Base-by-base conservation (phyloP, 768 basidiomycete species). In the Calvatia gigantea region DNA sequence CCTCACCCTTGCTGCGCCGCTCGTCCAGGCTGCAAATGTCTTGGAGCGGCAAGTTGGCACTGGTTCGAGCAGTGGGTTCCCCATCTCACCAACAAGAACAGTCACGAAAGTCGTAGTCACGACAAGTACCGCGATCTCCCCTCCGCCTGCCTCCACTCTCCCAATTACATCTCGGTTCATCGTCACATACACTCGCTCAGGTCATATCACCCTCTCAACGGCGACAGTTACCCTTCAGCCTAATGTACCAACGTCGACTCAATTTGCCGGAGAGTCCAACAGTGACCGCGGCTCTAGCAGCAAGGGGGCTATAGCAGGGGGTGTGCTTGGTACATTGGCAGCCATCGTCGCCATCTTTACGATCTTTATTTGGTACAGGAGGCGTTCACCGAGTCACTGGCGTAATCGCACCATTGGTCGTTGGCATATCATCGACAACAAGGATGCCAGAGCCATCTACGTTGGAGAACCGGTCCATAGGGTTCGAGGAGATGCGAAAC, bases 251-350 rank as follows among this genome's bases (percentile, higher is more conserved):
- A 44, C 57, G 17, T 58, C 59, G 9, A 39, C 44, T n/a, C 54
- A 17, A 44, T 8, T 32, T 31, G 15, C 38, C 17, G n/a, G 14
- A 29, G 41, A 14, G 15, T 25, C 49, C 8, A n/a, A 23, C 53
- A 11, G 21, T 12, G 35, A 8, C 6, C 27, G 45, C 9, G 19
- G n/a, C 50, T 48, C 57, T 31, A 55, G 39, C 51, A 66, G 65
- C 49, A 57, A 60, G 17, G 68, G 68, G 7, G 68, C 68, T 28
- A 67, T 69, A 9, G 64, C 66, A 23, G 68, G 68, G 14, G 68
- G 68, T 4, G 64, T 67, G 23, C 56, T 69, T 17, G 68, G 68
- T 29, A 66, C 61, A 14, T 43, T 65, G 19, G 58, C 61, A 14
- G 51, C 60, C 23, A 12, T 64, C 6, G n/a, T 62, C 35, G 62